These are phyloP conservation scores for Geotrichum restrictum DNA, from an alignment of 1,139 yeast genomes.

Conservation along the genomic window DNA sequence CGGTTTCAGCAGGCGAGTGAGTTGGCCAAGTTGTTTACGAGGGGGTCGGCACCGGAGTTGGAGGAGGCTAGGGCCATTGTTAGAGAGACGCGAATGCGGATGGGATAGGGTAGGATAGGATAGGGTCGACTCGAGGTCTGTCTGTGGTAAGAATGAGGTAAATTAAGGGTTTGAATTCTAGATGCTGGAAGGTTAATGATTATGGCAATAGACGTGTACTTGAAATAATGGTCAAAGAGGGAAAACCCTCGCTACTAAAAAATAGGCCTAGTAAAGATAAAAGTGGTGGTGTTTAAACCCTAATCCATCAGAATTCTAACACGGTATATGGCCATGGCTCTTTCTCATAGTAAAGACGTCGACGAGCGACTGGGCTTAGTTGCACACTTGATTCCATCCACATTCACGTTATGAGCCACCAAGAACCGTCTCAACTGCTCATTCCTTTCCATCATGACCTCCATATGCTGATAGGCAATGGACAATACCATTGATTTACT, in stretches of 20 bases:
- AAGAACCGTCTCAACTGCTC: not conserved
- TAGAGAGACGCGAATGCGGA: slow-evolving; percentile 45
- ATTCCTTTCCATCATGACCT: slow-evolving; percentile 29
- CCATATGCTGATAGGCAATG: slow-evolving; percentile 35
- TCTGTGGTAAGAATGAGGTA: no score
- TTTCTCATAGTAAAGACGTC: no score
- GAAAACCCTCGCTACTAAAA: no score
- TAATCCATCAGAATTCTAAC: no score
- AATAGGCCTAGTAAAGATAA: no score
- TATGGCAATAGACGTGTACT: no score
- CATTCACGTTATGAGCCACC: not conserved
- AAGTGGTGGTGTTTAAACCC: no score
- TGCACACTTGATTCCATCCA: not conserved
- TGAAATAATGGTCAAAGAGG: no score
- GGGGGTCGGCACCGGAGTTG: slow-evolving; percentile 76
- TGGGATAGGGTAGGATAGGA: not conserved
- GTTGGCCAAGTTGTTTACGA: slow-evolving; percentile 68
- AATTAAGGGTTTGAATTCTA: no score
- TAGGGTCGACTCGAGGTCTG: not conserved
- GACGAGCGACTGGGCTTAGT: not conserved
- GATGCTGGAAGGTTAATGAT: no score
- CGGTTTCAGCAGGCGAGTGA: slow-evolving; percentile 68
- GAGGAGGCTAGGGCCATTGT: slow-evolving; percentile 87
- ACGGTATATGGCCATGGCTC: no score
- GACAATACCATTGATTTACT: slow-evolving; percentile 32